phyloP scores from a whole-genome alignment of 345 rosid species.

The Gossypium raimondii region DNA sequence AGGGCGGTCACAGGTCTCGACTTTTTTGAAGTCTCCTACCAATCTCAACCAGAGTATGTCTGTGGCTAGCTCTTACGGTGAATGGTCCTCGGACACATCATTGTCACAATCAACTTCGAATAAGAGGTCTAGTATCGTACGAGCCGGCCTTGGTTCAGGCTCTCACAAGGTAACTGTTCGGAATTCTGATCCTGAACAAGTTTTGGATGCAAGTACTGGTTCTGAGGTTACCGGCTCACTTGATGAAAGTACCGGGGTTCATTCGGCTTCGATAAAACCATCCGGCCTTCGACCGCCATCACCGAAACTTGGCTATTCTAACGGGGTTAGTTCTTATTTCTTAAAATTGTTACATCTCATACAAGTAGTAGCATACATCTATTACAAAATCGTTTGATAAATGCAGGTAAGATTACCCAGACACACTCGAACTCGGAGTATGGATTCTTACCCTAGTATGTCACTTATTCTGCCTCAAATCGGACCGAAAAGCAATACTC shows the following conservation, averaged over 20 bases:
- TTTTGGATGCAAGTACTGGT: constrained; percentile 23
- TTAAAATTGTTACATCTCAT: constrained; percentile 10
- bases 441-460: constrained; percentile 25
- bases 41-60: constrained; percentile 46
- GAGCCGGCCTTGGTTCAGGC: constrained; percentile 35
- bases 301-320: constrained; percentile 89
- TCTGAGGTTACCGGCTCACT: constrained; percentile 22
- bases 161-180: constrained; percentile 24
- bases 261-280: constrained; percentile 44
- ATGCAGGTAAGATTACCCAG: constrained; percentile 49
- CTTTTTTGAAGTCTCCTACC: constrained; percentile 38
- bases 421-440: constrained; percentile 42
- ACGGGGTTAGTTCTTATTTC: constrained; percentile 62
- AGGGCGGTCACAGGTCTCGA: constrained; percentile 30
- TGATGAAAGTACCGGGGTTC: constrained; percentile 27
- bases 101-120: constrained; percentile 53
- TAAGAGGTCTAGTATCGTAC: constrained; percentile 37
- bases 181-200: constrained; percentile 23
- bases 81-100: constrained; percentile 60
- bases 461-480: constrained; percentile 25
- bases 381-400: constrained; percentile 10
- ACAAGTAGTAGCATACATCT: constrained; percentile 11
- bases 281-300: constrained; percentile 89
- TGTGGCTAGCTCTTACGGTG: constrained; percentile 67
- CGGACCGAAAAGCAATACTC: constrained; percentile 27